Percentiles rank a stretch among this genome's conserved stretches.
Evolutionary conservation across 345 rosid species (phyloP).

Genomic region (Trapa bicornis): DNA sequence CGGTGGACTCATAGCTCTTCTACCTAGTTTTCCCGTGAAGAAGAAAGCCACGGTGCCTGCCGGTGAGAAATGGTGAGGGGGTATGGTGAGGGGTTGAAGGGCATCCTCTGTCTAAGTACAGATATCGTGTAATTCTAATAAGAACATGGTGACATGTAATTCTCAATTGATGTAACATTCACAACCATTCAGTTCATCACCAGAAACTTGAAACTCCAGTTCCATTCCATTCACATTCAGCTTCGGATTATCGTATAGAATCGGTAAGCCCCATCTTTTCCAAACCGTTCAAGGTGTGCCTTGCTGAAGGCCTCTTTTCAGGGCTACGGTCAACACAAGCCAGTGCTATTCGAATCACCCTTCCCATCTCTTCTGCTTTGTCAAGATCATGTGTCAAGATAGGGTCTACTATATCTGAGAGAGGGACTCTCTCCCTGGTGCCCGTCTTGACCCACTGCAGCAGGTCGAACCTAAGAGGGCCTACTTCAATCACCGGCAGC

Average conservation of each 20-base stretch:
- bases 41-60: background rate
- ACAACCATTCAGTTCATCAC: slow-evolving; percentile 6
- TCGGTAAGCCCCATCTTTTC: slow-evolving; percentile 25
- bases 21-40: background rate
- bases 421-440: slow-evolving; percentile 44
- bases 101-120: background rate
- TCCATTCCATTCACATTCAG: background rate
- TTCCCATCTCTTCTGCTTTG: slow-evolving; percentile 47
- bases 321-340: slow-evolving; percentile 56
- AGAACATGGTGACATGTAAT: background rate
- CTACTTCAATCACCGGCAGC: slow-evolving; percentile 35
- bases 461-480: slow-evolving; percentile 38
- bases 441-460: slow-evolving; percentile 61
- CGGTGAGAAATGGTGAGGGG: background rate
- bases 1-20: background rate
- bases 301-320: slow-evolving; percentile 71
- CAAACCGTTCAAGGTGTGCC: slow-evolving; percentile 35
- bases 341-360: slow-evolving; percentile 43
- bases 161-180: slow-evolving; percentile 13
- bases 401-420: slow-evolving; percentile 59
- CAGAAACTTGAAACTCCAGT: background rate
- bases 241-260: background rate
- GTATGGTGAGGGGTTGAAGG: background rate
- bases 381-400: slow-evolving; percentile 34
- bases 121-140: background rate